Base-by-base conservation (phyloP, 2,329 filamentous ascomycete genomes). In the Diplodia corticola region DNA sequence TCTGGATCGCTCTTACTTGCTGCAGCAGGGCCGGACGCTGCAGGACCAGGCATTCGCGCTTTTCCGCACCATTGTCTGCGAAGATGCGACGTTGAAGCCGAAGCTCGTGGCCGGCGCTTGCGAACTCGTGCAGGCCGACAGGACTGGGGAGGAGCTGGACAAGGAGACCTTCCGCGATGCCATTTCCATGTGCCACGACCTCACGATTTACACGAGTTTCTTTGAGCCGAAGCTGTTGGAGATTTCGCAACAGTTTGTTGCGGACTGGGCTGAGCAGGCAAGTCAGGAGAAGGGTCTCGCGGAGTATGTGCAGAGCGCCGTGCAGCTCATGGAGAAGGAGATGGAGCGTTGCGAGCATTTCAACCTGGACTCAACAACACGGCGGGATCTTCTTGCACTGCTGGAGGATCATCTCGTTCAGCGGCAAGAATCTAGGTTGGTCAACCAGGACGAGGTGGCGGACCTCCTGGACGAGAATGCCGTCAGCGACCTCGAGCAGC, bases 1-100 rank as follows among this genome's bases (percentile, higher is more conserved):
- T 74, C 85, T 99, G 70, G 94, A 99, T 76, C 89, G 95, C 69
- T 91, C 93, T 2, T 97, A 93, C 74, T 84, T 99, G 7, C 82
- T 97, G 2, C 89, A 90, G 66, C 88, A 89, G 53, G 88, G 89
- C 70, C 87, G 89, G 24, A 90, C 90, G 37, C 87, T 99, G 66
- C 90, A 93, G 73, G 92, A 96, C 73, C 88, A 96, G 81, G 87
- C 89, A 5, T 88, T 95, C 65, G 79, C 83, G 15, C 85, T 92
- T 67, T 99, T 98, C 75, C 86, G 91, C 63, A 85, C 80, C 9
- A 77, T 81, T 54, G 80, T 90, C 37, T 87, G 88, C 70, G 79
- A 82, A 37, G 80, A 88, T 68, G 65, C 76, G 0, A 78, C 76
- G 22, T 77, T 90, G 46, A 84, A 84, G 69, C 70, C 77, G 1